A percentile compares a stretch with the other conserved stretches of the same genome.
Evolutionary conservation across 2,329 filamentous ascomycete genomes (phyloP).

Genomic region (Botryotinia convoluta): DNA sequence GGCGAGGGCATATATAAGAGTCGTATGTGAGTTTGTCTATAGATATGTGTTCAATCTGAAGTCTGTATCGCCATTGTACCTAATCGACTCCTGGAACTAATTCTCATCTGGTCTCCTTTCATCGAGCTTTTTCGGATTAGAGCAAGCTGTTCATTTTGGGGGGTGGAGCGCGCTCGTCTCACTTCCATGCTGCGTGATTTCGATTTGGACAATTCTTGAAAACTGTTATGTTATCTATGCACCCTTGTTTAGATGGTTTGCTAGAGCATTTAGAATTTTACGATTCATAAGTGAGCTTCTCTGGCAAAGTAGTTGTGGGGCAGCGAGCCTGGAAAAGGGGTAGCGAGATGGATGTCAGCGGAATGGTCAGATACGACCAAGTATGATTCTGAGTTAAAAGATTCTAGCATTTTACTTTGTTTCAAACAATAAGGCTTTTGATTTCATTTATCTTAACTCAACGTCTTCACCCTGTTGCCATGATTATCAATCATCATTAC

Average conservation of each 20-base stretch:
- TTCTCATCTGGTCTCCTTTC: not conserved
- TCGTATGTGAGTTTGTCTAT: not conserved
- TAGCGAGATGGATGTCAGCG: not conserved
- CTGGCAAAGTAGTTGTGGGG: not conserved
- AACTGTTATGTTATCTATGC: not conserved
- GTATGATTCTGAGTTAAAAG: not conserved
- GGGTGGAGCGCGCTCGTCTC: not conserved
- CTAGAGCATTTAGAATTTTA: not conserved
- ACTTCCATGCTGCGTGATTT: not conserved
- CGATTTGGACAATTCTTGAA: not conserved
- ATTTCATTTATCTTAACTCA: not conserved
- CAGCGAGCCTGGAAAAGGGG: not conserved
- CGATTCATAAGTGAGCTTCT: not conserved
- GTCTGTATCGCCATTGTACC: fast-evolving
- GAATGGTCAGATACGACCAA: not conserved
- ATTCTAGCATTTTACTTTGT: not conserved
- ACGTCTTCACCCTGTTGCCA: not conserved
- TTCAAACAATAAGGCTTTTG: not conserved
- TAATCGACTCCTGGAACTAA: not conserved
- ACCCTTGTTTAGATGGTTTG: not conserved
- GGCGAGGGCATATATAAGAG: not conserved
- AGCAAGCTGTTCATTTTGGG: not conserved
- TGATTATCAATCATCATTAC: not conserved
- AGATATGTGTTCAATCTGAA: not conserved
- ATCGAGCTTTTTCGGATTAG: not conserved